Conservation (phyloP, 2,329 filamentous ascomycete genomes). For the Calcarisporium arbuscula region DNA sequence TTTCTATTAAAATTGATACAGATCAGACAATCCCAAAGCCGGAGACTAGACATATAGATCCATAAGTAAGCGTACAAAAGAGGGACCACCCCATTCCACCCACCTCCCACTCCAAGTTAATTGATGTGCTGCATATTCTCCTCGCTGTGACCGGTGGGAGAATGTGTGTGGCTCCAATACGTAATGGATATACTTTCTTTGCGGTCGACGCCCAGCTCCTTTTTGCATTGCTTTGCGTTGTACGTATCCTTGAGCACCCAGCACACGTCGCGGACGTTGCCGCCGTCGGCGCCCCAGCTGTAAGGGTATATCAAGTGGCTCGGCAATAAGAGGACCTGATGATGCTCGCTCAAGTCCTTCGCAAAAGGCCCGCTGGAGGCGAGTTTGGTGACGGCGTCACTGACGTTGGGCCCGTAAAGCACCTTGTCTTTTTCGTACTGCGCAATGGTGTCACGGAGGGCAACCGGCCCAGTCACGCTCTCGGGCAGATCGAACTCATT, state of each 20-base stretch:
- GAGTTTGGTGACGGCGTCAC: conserved; percentile 5
- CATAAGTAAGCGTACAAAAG: too few species aligned
- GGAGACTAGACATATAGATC: too few species aligned
- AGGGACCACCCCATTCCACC: too few species aligned
- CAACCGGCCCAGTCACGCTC: conserved; percentile 11
- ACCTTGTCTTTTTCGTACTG: conserved; percentile 6
- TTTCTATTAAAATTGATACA: too few species aligned
- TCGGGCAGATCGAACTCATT: conserved; percentile 8
- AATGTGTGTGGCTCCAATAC: conserved; percentile 21
- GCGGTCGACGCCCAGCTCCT: conserved; percentile 10
- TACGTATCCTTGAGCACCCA: conserved; percentile 14
- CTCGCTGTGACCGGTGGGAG: conserved; percentile 1
- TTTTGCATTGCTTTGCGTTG: conserved; percentile 14
- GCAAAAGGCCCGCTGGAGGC: conserved; percentile 2
- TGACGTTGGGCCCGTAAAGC: conserved; percentile 1
- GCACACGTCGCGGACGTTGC: conserved; percentile 10
- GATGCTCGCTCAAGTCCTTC: conserved; percentile 1
- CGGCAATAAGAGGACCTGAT: conserved; percentile 16
- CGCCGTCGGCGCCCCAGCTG: conserved; percentile 15
- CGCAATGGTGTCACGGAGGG: conserved; percentile 9
- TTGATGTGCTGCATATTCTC: conserved; percentile 4
- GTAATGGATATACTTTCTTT: conserved; percentile 18
- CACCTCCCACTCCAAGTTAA: too few species aligned
- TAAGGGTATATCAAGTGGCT: conserved; percentile 18
- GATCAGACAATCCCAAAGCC: too few species aligned